Percentiles rank a stretch among this genome's conserved stretches.
These are phyloP conservation scores for Lasiosphaeriaceae sp. DNA, from an alignment of 495 filamentous ascomycete genomes.

Conservation along the genomic window DNA sequence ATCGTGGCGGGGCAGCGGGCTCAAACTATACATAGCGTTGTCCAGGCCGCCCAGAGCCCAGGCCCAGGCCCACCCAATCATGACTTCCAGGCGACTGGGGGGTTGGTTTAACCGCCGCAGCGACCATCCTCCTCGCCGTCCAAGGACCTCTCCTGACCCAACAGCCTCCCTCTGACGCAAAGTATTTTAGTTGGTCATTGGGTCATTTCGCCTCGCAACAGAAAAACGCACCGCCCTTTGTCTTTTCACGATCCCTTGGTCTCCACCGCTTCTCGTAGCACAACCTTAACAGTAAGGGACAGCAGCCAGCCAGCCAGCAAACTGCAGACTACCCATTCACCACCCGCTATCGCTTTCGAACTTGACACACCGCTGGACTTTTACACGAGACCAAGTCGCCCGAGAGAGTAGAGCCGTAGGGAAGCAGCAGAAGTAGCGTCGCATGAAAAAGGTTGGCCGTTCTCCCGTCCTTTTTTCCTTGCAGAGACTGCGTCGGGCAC, in stretches of 20 bases:
- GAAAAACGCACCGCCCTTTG: too few relatives aligned
- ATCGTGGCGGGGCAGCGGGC: too few relatives aligned
- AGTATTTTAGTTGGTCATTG: conserved; percentile 15
- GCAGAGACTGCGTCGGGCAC: conserved; percentile 26
- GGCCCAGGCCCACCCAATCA: neutral
- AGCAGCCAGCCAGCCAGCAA: too few relatives aligned
- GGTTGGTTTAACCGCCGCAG: neutral
- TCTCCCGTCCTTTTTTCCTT: conserved; percentile 2
- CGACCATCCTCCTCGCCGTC: neutral
- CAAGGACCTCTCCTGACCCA: neutral
- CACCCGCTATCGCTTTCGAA: too few relatives aligned
- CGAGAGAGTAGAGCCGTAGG: neutral
- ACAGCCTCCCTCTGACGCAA: neutral
- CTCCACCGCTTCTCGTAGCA: too few relatives aligned
- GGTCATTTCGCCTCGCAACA: neutral
- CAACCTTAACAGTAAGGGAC: too few relatives aligned
- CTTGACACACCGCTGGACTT: too few relatives aligned
- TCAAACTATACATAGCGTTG: too few relatives aligned
- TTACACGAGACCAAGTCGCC: too few relatives aligned
- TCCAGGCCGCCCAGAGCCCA: too few relatives aligned
- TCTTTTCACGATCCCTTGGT: too few relatives aligned
- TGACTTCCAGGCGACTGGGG: neutral
- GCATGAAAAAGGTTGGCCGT: conserved; percentile 10
- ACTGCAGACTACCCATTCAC: too few relatives aligned
- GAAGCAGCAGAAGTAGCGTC: neutral